These are phyloP conservation scores for Auricularia auricula-judae DNA, from an alignment of 768 basidiomycete genomes.

Conservation along the genomic window DNA sequence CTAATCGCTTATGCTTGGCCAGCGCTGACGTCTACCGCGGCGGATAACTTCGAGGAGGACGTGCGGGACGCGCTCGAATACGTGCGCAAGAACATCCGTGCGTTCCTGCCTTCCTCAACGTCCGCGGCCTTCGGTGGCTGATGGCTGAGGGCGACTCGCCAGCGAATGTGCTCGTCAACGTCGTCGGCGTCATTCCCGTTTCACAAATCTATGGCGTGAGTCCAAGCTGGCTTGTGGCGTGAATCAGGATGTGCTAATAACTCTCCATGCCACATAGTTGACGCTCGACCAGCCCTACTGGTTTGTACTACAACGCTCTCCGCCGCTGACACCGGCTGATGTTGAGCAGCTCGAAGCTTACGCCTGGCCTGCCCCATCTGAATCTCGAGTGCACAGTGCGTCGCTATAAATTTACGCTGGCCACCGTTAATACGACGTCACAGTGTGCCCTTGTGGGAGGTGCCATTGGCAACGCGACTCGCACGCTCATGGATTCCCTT, in stretches of 20 bases:
- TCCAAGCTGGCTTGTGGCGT: neutral
- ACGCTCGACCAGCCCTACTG: constrained; percentile 4
- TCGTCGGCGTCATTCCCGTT: constrained; percentile 2
- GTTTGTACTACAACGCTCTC: neutral
- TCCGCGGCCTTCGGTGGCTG: neutral
- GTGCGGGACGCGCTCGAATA: constrained; percentile 1
- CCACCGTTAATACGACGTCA: neutral
- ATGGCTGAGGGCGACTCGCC: neutral
- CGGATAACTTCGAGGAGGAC: constrained; percentile 2
- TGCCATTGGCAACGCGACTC: constrained; percentile 1
- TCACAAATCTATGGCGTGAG: constrained; percentile 1
- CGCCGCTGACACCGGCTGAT: neutral
- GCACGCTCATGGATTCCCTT: constrained; percentile 2
- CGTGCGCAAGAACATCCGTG: constrained; percentile 4
- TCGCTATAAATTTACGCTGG: neutral
- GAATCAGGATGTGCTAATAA: too few relatives aligned
- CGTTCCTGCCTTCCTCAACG: neutral
- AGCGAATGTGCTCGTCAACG: constrained; percentile 4
- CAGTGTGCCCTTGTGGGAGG: constrained; percentile 5
- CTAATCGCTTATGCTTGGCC: neutral
- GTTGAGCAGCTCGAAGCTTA: neutral
- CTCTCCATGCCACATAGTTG: neutral
- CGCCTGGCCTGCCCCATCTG: neutral
- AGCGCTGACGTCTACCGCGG: neutral
- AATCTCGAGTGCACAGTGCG: constrained; percentile 5